A percentile compares a stretch with the other conserved stretches of the same genome.
Conservation (phyloP, 805 yeast species). For the Candida dendrica region DNA sequence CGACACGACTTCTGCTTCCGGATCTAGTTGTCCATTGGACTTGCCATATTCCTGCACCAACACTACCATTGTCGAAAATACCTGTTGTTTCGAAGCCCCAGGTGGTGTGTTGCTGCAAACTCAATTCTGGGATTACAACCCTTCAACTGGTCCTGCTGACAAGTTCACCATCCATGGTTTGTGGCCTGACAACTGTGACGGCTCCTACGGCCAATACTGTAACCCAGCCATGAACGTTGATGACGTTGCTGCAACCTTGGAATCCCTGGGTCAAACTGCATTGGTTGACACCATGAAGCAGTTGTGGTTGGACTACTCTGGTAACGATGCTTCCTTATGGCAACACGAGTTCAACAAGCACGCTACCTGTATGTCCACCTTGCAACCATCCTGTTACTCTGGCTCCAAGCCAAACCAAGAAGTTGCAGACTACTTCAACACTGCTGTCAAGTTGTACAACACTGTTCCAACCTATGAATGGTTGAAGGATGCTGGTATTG, state of each 20-base stretch:
- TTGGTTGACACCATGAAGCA: constrained; percentile 49
- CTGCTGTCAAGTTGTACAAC: constrained; percentile 50
- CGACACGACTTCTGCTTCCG: neutral
- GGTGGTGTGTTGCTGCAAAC: constrained; percentile 81
- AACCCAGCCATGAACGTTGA: constrained; percentile 48
- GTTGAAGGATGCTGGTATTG: constrained; percentile 58
- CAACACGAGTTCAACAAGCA: constrained; percentile 90
- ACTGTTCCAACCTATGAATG: constrained; percentile 61
- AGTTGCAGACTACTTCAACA: constrained; percentile 65
- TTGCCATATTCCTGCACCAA: constrained; percentile 58
- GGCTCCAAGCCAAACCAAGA: constrained; percentile 18
- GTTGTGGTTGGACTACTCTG: constrained; percentile 70
- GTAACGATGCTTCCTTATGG: constrained; percentile 70
- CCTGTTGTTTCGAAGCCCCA: constrained; percentile 82
- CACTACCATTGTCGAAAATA: constrained; percentile 43
- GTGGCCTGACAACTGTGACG: constrained; percentile 88
- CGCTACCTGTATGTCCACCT: constrained; percentile 84
- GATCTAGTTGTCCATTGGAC: constrained; percentile 42
- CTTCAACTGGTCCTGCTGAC: constrained; percentile 64
- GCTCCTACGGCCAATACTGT: constrained; percentile 76
- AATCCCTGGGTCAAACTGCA: constrained; percentile 38
- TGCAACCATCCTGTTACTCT: constrained; percentile 65
- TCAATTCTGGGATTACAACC: constrained; percentile 88
- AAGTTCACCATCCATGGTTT: constrained; percentile 78
- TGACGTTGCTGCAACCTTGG: constrained; percentile 40